Conservation (phyloP, 129 eudicot genomes). For the Logfia minima region DNA sequence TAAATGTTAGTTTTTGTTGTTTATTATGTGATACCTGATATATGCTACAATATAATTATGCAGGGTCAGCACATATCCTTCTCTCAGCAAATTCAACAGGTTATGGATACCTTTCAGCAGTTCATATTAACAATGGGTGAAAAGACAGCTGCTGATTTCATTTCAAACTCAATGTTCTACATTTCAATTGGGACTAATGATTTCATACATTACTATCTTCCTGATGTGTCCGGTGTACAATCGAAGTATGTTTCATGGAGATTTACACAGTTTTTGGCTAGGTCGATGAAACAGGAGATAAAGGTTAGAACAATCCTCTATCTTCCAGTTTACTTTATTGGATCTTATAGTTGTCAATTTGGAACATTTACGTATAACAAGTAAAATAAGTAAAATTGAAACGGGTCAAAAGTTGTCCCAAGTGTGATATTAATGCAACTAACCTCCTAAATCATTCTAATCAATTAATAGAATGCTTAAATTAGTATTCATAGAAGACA, state of each 20-base stretch:
- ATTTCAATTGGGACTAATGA: conserved; percentile 91
- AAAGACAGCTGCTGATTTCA: conserved; percentile 58
- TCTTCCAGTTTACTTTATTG: not conserved
- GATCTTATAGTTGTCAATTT: not conserved
- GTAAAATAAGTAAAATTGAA: not conserved
- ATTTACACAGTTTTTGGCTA: conserved; percentile 69
- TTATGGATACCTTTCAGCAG: conserved; percentile 77
- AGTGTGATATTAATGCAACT: not conserved
- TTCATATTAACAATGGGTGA: conserved; percentile 83
- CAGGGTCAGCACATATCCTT: conserved; percentile 96
- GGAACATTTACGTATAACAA: not conserved
- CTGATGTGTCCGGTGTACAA: conserved; percentile 73
- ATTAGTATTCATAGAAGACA: not conserved
- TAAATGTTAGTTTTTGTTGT: not conserved
- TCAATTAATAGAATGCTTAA: not conserved
- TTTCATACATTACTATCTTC: conserved; percentile 90
- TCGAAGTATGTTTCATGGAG: conserved; percentile 75
- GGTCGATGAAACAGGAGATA: conserved; percentile 65
- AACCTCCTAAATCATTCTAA: not conserved
- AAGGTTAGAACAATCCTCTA: conserved; percentile 43
- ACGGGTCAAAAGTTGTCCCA: not conserved
- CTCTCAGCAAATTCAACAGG: conserved; percentile 90
- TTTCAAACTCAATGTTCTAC: conserved; percentile 74
- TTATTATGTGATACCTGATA: not conserved
- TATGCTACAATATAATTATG: not conserved